A percentile compares a stretch with the other conserved stretches of the same genome.
Conservation (phyloP, 306 rosid genomes). For the Castanea sativa region DNA sequence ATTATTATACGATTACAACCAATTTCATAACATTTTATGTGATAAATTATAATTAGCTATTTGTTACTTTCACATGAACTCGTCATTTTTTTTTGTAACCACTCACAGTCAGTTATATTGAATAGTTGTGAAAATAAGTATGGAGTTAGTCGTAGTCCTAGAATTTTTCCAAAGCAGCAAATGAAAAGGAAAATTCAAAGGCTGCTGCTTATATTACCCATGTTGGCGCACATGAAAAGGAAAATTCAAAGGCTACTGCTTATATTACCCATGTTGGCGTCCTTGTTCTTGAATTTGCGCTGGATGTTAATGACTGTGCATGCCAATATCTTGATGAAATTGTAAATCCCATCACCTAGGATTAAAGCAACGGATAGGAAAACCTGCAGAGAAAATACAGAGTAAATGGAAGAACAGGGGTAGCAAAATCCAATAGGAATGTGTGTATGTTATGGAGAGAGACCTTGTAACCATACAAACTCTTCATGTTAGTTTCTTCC, state of each 20-base stretch:
- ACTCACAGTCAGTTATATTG: no score
- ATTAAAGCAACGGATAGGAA: slow-evolving; percentile 76
- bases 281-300: slow-evolving; percentile 28
- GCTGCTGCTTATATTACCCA: slow-evolving; percentile 28
- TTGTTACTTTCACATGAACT: fast-evolving
- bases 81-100: no score
- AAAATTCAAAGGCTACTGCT: slow-evolving; percentile 29
- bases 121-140: no score
- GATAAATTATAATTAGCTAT: no score
- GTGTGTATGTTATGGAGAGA: neutral
- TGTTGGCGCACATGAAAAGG: neutral
- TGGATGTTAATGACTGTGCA: slow-evolving; percentile 41
- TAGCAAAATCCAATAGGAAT: neutral
- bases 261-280: slow-evolving; percentile 24
- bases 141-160: no score
- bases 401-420: neutral
- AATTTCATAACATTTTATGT: fast-evolving
- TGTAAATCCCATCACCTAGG: slow-evolving; percentile 85
- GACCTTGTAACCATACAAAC: slow-evolving; percentile 91
- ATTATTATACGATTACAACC: no score
- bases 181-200: slow-evolving; percentile 16
- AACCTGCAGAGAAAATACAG: slow-evolving; percentile 36
- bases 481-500: slow-evolving; percentile 79
- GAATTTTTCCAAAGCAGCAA: no score
- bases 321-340: slow-evolving; percentile 58